A percentile compares a stretch with the other conserved stretches of the same genome.
These are phyloP conservation scores for Dactylellina parvicollis DNA, from an alignment of 2,329 filamentous ascomycete species.

Conservation along the genomic window DNA sequence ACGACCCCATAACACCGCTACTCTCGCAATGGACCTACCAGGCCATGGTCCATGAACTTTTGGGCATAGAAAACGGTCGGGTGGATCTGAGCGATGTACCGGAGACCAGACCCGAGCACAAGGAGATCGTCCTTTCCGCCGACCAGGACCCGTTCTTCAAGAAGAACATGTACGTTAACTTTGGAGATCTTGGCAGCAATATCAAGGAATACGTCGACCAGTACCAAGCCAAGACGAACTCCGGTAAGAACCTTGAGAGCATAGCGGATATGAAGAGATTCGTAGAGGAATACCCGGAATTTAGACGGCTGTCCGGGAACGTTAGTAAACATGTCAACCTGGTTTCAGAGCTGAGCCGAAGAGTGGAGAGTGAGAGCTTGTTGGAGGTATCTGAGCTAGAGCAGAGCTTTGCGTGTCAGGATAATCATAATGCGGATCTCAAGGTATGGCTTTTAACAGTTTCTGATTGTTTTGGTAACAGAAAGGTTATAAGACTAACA, in stretches of 20 bases:
- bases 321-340: constrained; percentile 98
- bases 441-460: constrained; percentile 69
- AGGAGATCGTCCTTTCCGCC: constrained; percentile 89
- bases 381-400: constrained; percentile 98
- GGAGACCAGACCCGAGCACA: constrained; percentile 84
- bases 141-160: constrained; percentile 99
- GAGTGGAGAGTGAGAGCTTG: constrained; percentile 83
- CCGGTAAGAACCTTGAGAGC: constrained; percentile 92
- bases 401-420: constrained; percentile 95
- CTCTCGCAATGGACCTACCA: constrained; percentile 99
- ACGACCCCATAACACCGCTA: constrained; percentile 92
- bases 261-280: constrained; percentile 99
- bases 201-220: constrained; percentile 92
- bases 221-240: constrained; percentile 97
- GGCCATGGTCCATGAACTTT: constrained; percentile 97
- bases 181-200: constrained; percentile 75
- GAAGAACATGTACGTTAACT: constrained; percentile 79
- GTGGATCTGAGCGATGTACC: constrained; percentile 87
- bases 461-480: not conserved
- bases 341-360: constrained; percentile 89
- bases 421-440: constrained; percentile 90
- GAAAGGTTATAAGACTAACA: not conserved
- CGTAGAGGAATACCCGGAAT: constrained; percentile 98
- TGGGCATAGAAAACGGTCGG: constrained; percentile 93
- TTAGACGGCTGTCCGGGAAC: constrained; percentile 94